A percentile compares a stretch with the other conserved stretches of the same genome.
Evolutionary conservation across 2,329 filamentous ascomycete species (phyloP).

Genomic region (Clathrospora elynae): DNA sequence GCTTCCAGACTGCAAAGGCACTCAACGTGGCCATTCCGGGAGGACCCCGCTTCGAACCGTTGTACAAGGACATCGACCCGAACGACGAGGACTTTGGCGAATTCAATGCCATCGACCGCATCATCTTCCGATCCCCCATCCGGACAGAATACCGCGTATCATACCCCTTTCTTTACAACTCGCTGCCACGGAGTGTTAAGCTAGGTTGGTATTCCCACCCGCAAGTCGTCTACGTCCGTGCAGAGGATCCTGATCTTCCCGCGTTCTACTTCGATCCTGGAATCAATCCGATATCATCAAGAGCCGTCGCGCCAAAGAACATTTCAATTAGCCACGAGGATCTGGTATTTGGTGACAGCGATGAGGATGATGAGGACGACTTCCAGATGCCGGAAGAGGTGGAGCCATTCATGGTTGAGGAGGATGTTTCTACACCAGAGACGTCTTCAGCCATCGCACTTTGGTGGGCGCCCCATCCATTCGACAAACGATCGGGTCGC

Average conservation of each 20-base stretch:
- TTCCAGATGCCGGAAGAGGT: conserved; percentile 81
- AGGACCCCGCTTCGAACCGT: conserved; percentile 91
- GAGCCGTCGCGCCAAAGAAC: conserved; percentile 92
- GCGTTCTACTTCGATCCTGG: conserved; percentile 98
- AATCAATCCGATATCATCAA: conserved; percentile 96
- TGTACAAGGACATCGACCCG: conserved; percentile 98
- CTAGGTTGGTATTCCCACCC: conserved; percentile 93
- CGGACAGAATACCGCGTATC: conserved; percentile 95
- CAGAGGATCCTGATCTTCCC: conserved; percentile 85
- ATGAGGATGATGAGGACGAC: conserved; percentile 80
- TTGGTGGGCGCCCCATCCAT: conserved; percentile 98
- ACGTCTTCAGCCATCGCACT: conserved; percentile 89
- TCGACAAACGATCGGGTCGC: conserved; percentile 87
- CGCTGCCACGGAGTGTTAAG: conserved; percentile 89
- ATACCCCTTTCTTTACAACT: conserved; percentile 95
- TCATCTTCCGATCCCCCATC: conserved; percentile 95
- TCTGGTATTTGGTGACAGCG: conserved; percentile 86
- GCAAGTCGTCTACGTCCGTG: conserved; percentile 86
- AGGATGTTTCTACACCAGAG: conserved; percentile 86
- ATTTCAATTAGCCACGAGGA: conserved; percentile 92
- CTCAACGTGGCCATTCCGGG: conserved; percentile 97
- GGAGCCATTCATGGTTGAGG: conserved; percentile 87
- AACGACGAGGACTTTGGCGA: conserved; percentile 99
- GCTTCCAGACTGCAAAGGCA: conserved; percentile 94
- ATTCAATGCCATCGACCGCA: conserved; percentile 98